Conservation (phyloP, 495 filamentous ascomycete genomes). For the Aspergillus kassunensis region DNA sequence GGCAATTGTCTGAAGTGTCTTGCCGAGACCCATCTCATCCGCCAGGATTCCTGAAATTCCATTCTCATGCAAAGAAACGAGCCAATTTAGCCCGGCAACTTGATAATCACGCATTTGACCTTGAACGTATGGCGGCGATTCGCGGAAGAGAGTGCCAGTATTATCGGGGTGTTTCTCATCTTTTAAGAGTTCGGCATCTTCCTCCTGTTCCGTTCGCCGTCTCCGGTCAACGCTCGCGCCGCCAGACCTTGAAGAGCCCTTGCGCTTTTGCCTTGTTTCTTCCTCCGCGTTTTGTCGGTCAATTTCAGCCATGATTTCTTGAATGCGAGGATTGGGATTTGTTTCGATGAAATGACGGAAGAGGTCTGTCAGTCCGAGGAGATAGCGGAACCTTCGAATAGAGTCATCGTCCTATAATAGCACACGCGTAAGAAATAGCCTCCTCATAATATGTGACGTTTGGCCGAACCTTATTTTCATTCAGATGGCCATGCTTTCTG, state of each 20-base stretch:
- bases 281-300: slow-evolving; percentile 83
- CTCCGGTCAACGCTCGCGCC: slow-evolving; percentile 78
- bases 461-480: slow-evolving; percentile 76
- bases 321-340: slow-evolving; percentile 87
- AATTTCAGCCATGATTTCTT: slow-evolving; percentile 88
- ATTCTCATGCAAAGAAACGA: slow-evolving; percentile 97
- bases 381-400: slow-evolving; percentile 89
- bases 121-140: slow-evolving; percentile 86
- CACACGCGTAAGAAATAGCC: slow-evolving; percentile 4
- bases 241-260: slow-evolving; percentile 70
- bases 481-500: slow-evolving; percentile 87
- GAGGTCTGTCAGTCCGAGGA: slow-evolving; percentile 91
- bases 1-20: slow-evolving; percentile 86
- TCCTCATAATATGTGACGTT: not conserved
- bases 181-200: slow-evolving; percentile 90
- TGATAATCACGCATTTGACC: slow-evolving; percentile 93
- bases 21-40: slow-evolving; percentile 96
- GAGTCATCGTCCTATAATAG: slow-evolving; percentile 82
- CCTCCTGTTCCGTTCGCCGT: slow-evolving; percentile 92
- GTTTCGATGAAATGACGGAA: slow-evolving; percentile 99
- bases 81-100: slow-evolving; percentile 90
- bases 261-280: slow-evolving; percentile 64
- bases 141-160: slow-evolving; percentile 84
- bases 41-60: slow-evolving; percentile 97
- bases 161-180: slow-evolving; percentile 86